Conservation (phyloP, 1,284 basidiomycete genomes). For the Puccinia horiana region DNA sequence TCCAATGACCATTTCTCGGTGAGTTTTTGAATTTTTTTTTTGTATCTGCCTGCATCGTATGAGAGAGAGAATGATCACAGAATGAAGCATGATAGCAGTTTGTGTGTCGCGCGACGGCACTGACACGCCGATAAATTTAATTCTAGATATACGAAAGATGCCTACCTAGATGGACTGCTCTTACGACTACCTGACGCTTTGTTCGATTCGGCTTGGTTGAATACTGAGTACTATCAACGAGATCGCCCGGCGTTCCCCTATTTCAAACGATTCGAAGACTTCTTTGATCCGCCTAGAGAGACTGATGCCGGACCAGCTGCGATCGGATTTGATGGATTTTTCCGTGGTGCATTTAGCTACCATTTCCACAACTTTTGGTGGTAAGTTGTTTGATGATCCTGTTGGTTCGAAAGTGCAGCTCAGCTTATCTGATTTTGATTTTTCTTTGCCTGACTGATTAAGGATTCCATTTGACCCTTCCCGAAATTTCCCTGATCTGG, state of each 20-base stretch:
- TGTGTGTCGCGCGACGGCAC: neutral
- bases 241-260: slow-evolving; percentile 80
- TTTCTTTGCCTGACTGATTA: slow-evolving; percentile 62
- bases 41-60: too few relatives aligned
- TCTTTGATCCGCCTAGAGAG: slow-evolving; percentile 71
- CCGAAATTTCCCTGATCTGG: slow-evolving; percentile 88
- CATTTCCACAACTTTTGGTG: slow-evolving; percentile 75
- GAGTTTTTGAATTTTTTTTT: neutral
- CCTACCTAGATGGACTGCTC: slow-evolving; percentile 70
- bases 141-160: slow-evolving; percentile 72
- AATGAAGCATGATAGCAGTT: neutral
- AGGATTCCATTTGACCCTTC: slow-evolving; percentile 87
- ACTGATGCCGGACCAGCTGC: slow-evolving; percentile 72
- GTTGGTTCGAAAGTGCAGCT: too few relatives aligned
- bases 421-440: slow-evolving; percentile 31
- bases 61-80: too few relatives aligned
- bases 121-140: neutral
- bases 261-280: slow-evolving; percentile 64
- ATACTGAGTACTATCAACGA: slow-evolving; percentile 76
- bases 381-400: slow-evolving; percentile 6
- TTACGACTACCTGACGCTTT: slow-evolving; percentile 78
- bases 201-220: slow-evolving; percentile 83
- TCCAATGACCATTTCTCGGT: slow-evolving; percentile 73
- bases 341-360: slow-evolving; percentile 79
- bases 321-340: slow-evolving; percentile 80